Conservation (phyloP, 2,329 filamentous ascomycete genomes). For the Byssothecium circinans region DNA sequence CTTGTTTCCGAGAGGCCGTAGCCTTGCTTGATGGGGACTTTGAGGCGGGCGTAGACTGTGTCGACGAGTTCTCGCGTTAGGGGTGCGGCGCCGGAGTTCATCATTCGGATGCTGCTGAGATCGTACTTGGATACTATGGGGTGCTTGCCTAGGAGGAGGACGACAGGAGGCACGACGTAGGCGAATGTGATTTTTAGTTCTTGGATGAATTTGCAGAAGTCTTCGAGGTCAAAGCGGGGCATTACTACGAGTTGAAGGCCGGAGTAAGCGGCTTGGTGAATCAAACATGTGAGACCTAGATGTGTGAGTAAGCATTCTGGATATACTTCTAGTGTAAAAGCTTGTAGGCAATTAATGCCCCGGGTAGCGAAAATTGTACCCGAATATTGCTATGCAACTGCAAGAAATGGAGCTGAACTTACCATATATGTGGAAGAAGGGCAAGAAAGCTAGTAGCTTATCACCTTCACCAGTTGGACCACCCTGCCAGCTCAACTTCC, state of each 20-base stretch:
- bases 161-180: conserved; percentile 82
- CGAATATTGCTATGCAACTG: no score
- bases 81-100: conserved; percentile 87
- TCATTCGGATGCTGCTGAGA: conserved; percentile 74
- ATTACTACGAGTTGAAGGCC: conserved; percentile 72
- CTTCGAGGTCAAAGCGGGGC: conserved; percentile 78
- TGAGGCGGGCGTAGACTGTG: conserved; percentile 71
- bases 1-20: conserved; percentile 89
- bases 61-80: conserved; percentile 79
- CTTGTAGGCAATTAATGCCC: no score
- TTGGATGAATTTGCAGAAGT: conserved; percentile 76
- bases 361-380: not conserved
- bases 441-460: conserved; percentile 74
- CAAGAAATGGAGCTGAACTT: conserved; percentile 28
- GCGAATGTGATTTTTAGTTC: conserved; percentile 73
- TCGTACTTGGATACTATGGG: conserved; percentile 80
- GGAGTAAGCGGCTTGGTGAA: conserved; percentile 67
- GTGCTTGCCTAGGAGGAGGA: conserved; percentile 78
- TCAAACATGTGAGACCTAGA: conserved; percentile 68
- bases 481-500: conserved; percentile 60
- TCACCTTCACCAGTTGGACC: conserved; percentile 66
- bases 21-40: conserved; percentile 84
- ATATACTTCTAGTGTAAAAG: not conserved
- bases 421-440: conserved; percentile 92
- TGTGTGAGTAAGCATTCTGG: not conserved